Base-by-base conservation (phyloP, 495 filamentous ascomycete species). In the Xanthoparmelia taractica region DNA sequence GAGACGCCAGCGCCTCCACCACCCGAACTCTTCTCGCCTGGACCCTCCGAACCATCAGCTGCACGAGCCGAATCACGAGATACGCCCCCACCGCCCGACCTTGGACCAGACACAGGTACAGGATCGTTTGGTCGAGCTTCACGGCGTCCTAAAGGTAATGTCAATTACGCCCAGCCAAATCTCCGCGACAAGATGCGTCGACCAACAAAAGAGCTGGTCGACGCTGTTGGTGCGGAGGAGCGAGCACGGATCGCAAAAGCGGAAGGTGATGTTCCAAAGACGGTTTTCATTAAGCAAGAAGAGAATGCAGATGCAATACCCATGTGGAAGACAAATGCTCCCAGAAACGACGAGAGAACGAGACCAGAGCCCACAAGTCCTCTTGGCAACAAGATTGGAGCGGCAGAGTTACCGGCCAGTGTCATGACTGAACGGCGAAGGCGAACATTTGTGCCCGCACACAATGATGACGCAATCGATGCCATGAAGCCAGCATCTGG, bases 81-180 rank as follows among this genome's bases (percentile, higher is more conserved):
- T 61, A 79, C 82, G 0, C 82, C 81, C n/a, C 81, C 80, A n/a
- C 78, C 82, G 2, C 72, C 75, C 34, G 82, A 85, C 63, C 74
- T 82, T 62, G 78, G 78, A 31, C 76, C 75, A 4, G 73, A 71
- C 11, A 58, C 66, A 17, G 45, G 65, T 25, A 69, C 65, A 31
- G 80, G 77, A 55, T 77, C 80, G 41, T 78, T 76, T 58, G 78
- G 76, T 40, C 79, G 89, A 56, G 79, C 83, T 13, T 84, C 82
- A 50, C 78, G 91, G 33, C 84, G 90, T 64, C 81, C 85, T 17
- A 77, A 85, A 58, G 76, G 82, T 10, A 79, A 81, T 36, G 81
- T 96, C 55, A 94, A 88, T 75, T 96, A 96, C 71, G 88, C 90
- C 29, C 88, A 93, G 72, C 91, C 91, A 12, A 95, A 88, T 69